Conservation (phyloP, 371 early-diverging fungal species). For the Mortierella sp. region DNA sequence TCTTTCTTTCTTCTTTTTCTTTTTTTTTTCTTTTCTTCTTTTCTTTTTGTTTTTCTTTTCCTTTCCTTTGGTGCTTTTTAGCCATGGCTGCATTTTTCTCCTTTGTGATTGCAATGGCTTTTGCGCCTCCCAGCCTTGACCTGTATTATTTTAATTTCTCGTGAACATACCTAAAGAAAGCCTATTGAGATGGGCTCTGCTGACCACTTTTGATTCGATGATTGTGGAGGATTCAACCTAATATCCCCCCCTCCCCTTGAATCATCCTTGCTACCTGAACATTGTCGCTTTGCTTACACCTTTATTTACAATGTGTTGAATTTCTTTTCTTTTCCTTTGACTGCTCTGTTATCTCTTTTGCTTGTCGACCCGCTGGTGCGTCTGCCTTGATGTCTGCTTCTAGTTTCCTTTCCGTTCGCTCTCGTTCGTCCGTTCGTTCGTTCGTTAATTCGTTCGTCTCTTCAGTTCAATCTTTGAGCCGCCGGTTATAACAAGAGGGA, state of each 20-base stretch:
- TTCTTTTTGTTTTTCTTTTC: slow-evolving; percentile 7
- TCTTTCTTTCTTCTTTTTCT: background rate
- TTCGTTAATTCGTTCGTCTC: slow-evolving; percentile 17
- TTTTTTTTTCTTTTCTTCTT: no score
- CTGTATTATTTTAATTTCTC: no score
- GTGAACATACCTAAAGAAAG: no score
- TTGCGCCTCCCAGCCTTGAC: no score
- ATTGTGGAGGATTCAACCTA: no score
- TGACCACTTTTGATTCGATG: background rate
- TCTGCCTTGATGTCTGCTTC: slow-evolving; percentile 19
- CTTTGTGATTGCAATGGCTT: background rate
- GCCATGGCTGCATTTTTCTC: background rate
- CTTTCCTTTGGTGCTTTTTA: background rate
- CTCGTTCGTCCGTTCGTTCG: slow-evolving; percentile 19
- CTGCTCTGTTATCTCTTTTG: background rate
- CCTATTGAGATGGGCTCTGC: background rate
- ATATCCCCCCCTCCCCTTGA: background rate
- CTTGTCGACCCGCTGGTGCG: slow-evolving; percentile 2
- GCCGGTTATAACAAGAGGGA: slow-evolving; percentile 10
- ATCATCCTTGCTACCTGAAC: background rate
- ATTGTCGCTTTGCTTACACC: background rate
- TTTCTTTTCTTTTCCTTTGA: slow-evolving; percentile 7
- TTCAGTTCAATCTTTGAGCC: slow-evolving; percentile 6
- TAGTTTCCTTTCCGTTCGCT: slow-evolving; percentile 6
- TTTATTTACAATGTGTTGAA: slow-evolving; percentile 7